A percentile compares a stretch with the other conserved stretches of the same genome.
Conservation (phyloP, 2,329 filamentous ascomycete genomes). For the Penicillium nordicum region DNA sequence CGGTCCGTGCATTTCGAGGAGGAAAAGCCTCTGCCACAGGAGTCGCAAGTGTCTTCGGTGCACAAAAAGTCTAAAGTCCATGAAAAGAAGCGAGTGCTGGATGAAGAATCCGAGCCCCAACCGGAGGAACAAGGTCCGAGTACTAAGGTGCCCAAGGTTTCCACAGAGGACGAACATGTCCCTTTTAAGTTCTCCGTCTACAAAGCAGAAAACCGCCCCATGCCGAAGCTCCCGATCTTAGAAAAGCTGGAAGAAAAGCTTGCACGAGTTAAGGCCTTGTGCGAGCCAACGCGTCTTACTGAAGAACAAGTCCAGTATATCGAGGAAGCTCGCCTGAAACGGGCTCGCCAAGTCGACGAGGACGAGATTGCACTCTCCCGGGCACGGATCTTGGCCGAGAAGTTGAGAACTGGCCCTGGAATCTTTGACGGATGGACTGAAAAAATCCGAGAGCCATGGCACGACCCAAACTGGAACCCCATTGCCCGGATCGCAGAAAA, state of each 20-base stretch:
- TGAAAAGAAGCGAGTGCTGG: slow-evolving; percentile 28
- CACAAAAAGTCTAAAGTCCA: background rate
- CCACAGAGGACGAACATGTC: slow-evolving; percentile 14
- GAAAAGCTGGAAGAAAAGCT: slow-evolving; percentile 21
- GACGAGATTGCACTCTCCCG: slow-evolving; percentile 43
- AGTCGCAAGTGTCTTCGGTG: background rate
- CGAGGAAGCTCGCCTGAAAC: slow-evolving; percentile 19
- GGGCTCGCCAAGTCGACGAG: slow-evolving; percentile 34
- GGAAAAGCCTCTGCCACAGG: background rate
- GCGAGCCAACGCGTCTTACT: slow-evolving; percentile 21
- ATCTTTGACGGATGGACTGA: slow-evolving; percentile 28
- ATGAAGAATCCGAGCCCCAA: slow-evolving; percentile 19
- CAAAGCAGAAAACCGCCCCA: slow-evolving; percentile 19
- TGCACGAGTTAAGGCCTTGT: slow-evolving; percentile 25
- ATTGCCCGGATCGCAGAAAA: background rate
- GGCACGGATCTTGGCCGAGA: slow-evolving; percentile 41
- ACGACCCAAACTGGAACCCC: slow-evolving; percentile 7
- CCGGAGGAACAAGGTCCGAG: slow-evolving; percentile 11
- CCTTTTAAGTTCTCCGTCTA: slow-evolving; percentile 18
- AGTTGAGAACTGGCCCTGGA: slow-evolving; percentile 36
- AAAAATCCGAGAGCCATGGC: slow-evolving; percentile 26
- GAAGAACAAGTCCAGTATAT: slow-evolving; percentile 16
- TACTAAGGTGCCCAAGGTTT: slow-evolving; percentile 27
- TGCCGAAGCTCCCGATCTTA: slow-evolving; percentile 35
- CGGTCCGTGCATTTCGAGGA: slow-evolving; percentile 8